phyloP scores from a whole-genome alignment of 371 early-diverging fungal genomes.

The Mucor saturninus region DNA sequence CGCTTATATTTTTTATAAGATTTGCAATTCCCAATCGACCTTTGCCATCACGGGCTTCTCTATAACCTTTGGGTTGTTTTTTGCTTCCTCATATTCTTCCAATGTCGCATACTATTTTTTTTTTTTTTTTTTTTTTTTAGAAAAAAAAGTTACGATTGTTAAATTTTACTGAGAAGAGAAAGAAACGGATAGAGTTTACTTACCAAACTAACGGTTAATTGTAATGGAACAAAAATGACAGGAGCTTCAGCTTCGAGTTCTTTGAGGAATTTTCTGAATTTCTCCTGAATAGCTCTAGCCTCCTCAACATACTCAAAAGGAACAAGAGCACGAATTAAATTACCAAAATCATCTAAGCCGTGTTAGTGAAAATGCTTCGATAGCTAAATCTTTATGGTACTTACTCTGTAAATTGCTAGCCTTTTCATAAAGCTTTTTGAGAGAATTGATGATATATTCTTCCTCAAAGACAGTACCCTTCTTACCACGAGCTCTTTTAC shows the following conservation, averaged over 20 bases:
- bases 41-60: slow-evolving; percentile 51
- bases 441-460: slow-evolving; percentile 81
- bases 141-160: background rate
- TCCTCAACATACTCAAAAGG: slow-evolving; percentile 53
- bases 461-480: slow-evolving; percentile 91
- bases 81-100: slow-evolving; percentile 48
- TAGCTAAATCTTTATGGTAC: background rate
- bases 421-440: slow-evolving; percentile 59
- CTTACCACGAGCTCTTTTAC: slow-evolving; percentile 83
- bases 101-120: slow-evolving; percentile 38
- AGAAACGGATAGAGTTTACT: background rate
- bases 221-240: slow-evolving; percentile 53
- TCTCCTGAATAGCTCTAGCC: slow-evolving; percentile 48
- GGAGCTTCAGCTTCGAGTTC: slow-evolving; percentile 33
- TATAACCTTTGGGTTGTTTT: slow-evolving; percentile 33
- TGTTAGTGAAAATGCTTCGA: background rate
- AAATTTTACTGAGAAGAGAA: background rate
- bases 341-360: slow-evolving; percentile 45
- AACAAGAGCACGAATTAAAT: slow-evolving; percentile 46
- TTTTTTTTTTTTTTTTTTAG: background rate
- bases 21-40: slow-evolving; percentile 50
- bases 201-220: slow-evolving; percentile 45
- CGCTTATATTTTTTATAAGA: slow-evolving; percentile 29
- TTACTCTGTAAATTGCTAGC: slow-evolving; percentile 52
- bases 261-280: slow-evolving; percentile 45